Evolutionary conservation across 2,329 filamentous ascomycete species (phyloP).

Genomic region (Epichloe gansuensis): DNA sequence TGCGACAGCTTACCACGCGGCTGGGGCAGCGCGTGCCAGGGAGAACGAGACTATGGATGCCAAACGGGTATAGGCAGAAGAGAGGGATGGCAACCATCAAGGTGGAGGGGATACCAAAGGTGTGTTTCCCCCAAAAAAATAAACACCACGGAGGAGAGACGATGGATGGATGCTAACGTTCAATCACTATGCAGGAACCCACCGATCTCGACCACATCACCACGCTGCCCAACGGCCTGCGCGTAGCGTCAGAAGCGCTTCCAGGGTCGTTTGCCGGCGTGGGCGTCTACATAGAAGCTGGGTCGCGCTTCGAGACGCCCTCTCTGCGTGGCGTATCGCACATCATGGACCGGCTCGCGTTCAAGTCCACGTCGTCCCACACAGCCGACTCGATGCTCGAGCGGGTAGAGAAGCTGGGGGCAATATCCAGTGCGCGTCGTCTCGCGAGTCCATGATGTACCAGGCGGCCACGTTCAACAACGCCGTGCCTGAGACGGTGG

Average conservation of each 20-base stretch:
- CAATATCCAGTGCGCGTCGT: slow-evolving; percentile 94
- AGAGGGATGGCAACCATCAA: slow-evolving; percentile 19
- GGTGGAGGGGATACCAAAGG: slow-evolving; percentile 25
- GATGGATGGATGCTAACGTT: background rate
- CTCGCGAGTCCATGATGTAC: slow-evolving; percentile 95
- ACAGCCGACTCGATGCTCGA: slow-evolving; percentile 79
- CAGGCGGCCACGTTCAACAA: slow-evolving; percentile 96
- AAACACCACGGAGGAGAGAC: background rate
- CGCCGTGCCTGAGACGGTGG: slow-evolving; percentile 71
- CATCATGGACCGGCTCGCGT: slow-evolving; percentile 89
- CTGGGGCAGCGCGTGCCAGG: slow-evolving; percentile 16
- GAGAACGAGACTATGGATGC: slow-evolving; percentile 12
- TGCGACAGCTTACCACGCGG: slow-evolving; percentile 24
- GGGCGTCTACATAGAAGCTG: slow-evolving; percentile 90
- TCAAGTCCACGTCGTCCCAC: slow-evolving; percentile 70
- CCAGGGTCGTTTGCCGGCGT: slow-evolving; percentile 92
- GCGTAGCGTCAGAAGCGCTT: slow-evolving; percentile 87
- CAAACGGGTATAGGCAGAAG: slow-evolving; percentile 9
- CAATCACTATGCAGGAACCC: slow-evolving; percentile 44
- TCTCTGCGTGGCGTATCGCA: slow-evolving; percentile 83
- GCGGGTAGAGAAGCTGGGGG: slow-evolving; percentile 79
- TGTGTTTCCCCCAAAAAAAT: background rate
- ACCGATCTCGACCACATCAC: slow-evolving; percentile 80
- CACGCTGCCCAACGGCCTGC: slow-evolving; percentile 80
- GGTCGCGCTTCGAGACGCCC: slow-evolving; percentile 84